Evolutionary conservation across 768 basidiomycete genomes (phyloP).

Genomic region (Tylopilus rubrobrunneus): DNA sequence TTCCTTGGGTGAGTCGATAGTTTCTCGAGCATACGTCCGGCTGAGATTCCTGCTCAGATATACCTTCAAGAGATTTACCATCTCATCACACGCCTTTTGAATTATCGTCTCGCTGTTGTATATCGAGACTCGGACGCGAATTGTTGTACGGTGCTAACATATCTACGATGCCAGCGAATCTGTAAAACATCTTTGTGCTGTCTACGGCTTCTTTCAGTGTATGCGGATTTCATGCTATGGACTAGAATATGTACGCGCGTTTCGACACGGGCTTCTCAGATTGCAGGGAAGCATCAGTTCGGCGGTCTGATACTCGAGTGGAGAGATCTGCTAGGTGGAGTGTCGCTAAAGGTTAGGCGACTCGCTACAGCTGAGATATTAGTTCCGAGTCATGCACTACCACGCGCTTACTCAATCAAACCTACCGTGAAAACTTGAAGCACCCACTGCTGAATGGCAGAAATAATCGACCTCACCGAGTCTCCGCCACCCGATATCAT

Average conservation of each 20-base stretch:
- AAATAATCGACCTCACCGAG: constrained; percentile 33
- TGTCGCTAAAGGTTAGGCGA: no score
- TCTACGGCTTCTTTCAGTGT: no score
- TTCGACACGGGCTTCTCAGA: no score
- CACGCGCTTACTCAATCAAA: no score
- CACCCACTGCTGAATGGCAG: constrained; percentile 16
- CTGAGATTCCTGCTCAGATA: constrained; percentile 43
- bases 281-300: no score
- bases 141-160: background rate
- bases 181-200: background rate
- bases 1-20: constrained; percentile 52
- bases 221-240: background rate
- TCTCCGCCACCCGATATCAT: constrained; percentile 29
- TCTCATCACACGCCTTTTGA: constrained; percentile 56
- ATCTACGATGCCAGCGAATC: background rate
- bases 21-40: background rate
- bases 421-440: no score
- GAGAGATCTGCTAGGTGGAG: no score
- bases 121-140: background rate
- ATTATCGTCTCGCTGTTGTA: background rate
- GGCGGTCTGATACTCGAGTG: no score
- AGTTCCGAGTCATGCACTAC: no score
- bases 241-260: background rate
- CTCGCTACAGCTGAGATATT: no score
- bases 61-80: constrained; percentile 74